Evolutionary conservation across 306 rosid genomes (phyloP), one percentile per base, ranked within the genome.

Genomic region (Comarum palustre): DNA sequence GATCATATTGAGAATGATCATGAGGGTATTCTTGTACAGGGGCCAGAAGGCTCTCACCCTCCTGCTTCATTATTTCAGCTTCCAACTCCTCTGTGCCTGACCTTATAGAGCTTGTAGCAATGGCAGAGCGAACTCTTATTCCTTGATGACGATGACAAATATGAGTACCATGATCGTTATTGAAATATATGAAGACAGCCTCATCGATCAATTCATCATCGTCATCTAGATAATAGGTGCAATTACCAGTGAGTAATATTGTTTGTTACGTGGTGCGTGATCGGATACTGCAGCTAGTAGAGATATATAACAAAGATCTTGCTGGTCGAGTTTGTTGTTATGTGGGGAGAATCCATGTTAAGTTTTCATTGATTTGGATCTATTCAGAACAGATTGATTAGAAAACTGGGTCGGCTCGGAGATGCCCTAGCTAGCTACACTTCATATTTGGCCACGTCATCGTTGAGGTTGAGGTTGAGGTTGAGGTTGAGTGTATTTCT

Each of bases 41-140:
- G 8, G 68, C 50, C 4, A 78, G 54, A 32, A 59, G 60, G 25
- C 86, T 77, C 42, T 89, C 86, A 27, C 22, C 43, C 71, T 46
- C 76, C 58, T 29, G 2, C 41, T 22, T 50, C 39, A 20, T 27
- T n/a, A 8, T 19, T 4, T 47, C 57, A 31, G 57, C n/a, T 52
- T 48, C 22, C 14, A 13, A 19, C n/a, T 17, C 27, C 32, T 41
- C 68, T 59, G 75, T 14, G 25, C 61, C 43, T 66, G 29, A 5
- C 70, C 62, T 32, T 13, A 8, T 46, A 29, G 17, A 63, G 39
- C 14, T 25, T 66, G 25, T n/a, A 75, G 38, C 59, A 42, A 43
- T 67, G 58, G 20, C 45, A 31, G 46, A 54, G 24, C 62, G n/a
- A n/a, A 5, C 50, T 9, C 66, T 51, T 57, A 57, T 19, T 60